Evolutionary conservation across 1,284 basidiomycete genomes (phyloP), one percentile per base, ranked within the genome.

Genomic region (Volvariella surrecta): DNA sequence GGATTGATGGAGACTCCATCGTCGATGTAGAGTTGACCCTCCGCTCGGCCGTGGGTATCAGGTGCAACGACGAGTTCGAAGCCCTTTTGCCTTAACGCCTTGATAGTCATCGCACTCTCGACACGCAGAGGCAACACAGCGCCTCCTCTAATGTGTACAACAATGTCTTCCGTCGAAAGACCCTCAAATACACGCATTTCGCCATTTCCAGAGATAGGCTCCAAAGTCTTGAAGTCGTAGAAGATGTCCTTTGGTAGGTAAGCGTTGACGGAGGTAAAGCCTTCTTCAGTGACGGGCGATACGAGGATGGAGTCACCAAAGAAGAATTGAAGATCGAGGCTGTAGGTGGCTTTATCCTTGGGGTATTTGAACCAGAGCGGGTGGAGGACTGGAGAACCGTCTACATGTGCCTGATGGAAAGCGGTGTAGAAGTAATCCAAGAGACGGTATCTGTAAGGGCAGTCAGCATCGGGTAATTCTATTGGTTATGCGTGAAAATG

Each of bases 341-440:
- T 54, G 58, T 68, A 82, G 0, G 81, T 82, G 28, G 63, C 60
- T 0, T 60, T 13, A 54, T 85, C 82, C 47, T 73, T 66, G 3
- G 80, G 79, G 54, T 82, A 84, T 42, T 72, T 70, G 68, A 73
- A 82, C 68, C 70, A 83, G 20, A 83, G 59, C 8, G 80, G 77
- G 48, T 74, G 64, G 32, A 82, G 61, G 19, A 82, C 66, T 2
- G 81, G 79, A 1, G 78, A 76, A 11, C 80, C 82, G 50, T 77
- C 73, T n/a, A 63, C 42, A 43, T 66, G 61, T 10, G 77, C 74
- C 40, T 70, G 56, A 57, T 84, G 80, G 64, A 85, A 73, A 2
- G 77, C 70, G 3, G 82, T 84, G 61, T 84, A 85, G 47, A 84
- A 59, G 63, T 86, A 86, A 57, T 85, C 82, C 45, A 86, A 53